Evolutionary conservation across 306 rosid genomes (phyloP).

Genomic region (Castanea mollissima): DNA sequence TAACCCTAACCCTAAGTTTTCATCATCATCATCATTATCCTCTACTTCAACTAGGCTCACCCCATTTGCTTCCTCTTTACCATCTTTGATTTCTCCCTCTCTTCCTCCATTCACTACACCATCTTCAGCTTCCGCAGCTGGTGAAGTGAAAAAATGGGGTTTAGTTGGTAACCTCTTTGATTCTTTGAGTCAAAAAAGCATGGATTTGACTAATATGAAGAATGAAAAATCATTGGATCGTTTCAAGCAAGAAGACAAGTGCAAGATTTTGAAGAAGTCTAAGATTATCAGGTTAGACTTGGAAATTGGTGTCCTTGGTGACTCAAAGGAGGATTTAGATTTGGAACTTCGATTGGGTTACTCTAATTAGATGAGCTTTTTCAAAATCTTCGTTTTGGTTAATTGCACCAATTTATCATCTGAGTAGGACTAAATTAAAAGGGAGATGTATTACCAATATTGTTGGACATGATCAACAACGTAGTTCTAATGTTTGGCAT

Average conservation of each 20-base stretch:
- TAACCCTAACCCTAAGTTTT: conserved; percentile 35
- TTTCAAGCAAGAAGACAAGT: conserved; percentile 26
- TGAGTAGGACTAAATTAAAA: neutral
- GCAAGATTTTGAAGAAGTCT: conserved; percentile 40
- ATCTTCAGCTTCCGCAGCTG: conserved; percentile 8
- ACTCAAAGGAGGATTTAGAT: conserved; percentile 60
- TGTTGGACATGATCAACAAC: neutral
- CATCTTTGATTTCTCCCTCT: conserved; percentile 40
- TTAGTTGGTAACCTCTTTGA: conserved; percentile 35
- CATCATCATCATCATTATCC: conserved; percentile 33
- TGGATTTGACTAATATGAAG: conserved; percentile 19
- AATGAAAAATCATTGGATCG: conserved; percentile 19
- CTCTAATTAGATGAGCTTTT: conserved; percentile 17
- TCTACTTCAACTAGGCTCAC: conserved; percentile 16
- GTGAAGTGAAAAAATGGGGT: conserved; percentile 37
- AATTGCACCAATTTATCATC: neutral
- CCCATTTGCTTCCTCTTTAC: conserved; percentile 37
- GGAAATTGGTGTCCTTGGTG: conserved; percentile 53
- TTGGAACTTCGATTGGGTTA: conserved; percentile 92
- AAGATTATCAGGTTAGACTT: conserved; percentile 60
- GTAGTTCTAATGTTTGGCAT: neutral
- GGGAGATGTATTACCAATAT: neutral
- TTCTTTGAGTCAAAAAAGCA: conserved; percentile 29
- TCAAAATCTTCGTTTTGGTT: neutral
- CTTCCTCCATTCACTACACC: conserved; percentile 10